Evolutionary conservation across 140 eudicot genomes (phyloP).

Genomic region (Ambrosia hybrid): DNA sequence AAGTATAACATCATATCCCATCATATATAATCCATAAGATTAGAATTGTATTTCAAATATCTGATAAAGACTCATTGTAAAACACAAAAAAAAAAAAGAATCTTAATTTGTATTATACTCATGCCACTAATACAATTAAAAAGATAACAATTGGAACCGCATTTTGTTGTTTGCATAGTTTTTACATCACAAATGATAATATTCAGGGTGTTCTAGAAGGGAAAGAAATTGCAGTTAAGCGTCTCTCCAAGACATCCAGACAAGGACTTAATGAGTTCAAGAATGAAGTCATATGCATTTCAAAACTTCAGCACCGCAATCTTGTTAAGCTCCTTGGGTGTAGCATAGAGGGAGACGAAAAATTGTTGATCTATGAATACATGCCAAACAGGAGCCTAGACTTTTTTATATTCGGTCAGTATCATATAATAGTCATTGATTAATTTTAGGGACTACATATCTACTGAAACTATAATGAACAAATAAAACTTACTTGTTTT

Average conservation of each 20-base stretch:
- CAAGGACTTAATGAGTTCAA: conserved; percentile 47
- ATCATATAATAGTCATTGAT: background rate
- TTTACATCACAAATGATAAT: background rate
- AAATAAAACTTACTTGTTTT: background rate
- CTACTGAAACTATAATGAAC: too few relatives aligned
- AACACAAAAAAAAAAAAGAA: background rate
- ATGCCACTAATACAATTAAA: background rate
- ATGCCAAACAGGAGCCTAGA: background rate
- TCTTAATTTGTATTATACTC: background rate
- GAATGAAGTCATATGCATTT: conserved; percentile 42
- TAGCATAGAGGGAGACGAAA: background rate
- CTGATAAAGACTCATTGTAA: background rate
- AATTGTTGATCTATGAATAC: background rate
- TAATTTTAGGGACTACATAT: background rate
- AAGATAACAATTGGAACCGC: background rate
- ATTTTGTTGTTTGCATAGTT: background rate
- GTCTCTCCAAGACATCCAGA: conserved; percentile 38
- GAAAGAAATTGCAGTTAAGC: conserved; percentile 48
- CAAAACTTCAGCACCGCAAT: conserved; percentile 57
- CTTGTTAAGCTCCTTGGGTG: conserved; percentile 30
- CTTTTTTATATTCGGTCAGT: background rate
- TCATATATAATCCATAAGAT: background rate
- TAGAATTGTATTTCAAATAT: background rate
- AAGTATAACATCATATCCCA: background rate
- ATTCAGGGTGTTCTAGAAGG: conserved; percentile 38